A percentile compares a stretch with the other conserved stretches of the same genome.
Evolutionary conservation across 2,329 filamentous ascomycete species (phyloP).

Genomic region (Diaporthe sp.): DNA sequence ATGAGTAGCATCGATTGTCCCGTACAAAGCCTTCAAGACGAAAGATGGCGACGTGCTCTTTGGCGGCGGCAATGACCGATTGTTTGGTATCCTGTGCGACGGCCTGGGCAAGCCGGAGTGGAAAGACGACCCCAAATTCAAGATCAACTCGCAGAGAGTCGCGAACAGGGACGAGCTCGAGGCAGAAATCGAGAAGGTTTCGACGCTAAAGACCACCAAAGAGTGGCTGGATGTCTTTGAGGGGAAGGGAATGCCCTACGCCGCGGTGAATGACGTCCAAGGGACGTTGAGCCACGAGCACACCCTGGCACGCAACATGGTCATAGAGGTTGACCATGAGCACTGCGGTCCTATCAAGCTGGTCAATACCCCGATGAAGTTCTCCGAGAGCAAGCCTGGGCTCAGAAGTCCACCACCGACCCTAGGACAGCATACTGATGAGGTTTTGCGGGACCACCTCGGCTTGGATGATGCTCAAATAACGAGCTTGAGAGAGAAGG

Average conservation of each 20-base stretch:
- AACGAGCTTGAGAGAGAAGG: slow-evolving; percentile 71
- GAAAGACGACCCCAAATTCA: slow-evolving; percentile 71
- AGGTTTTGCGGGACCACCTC: slow-evolving; percentile 77
- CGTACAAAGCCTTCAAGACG: slow-evolving; percentile 88
- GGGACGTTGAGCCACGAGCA: slow-evolving; percentile 87
- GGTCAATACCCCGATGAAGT: slow-evolving; percentile 96
- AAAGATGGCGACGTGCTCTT: slow-evolving; percentile 79
- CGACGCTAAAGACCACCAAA: slow-evolving; percentile 81
- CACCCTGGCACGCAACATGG: slow-evolving; percentile 88
- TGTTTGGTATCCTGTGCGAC: slow-evolving; percentile 76
- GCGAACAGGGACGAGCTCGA: slow-evolving; percentile 84
- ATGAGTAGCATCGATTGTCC: slow-evolving; percentile 88
- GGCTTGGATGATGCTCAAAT: slow-evolving; percentile 74
- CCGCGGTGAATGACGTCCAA: slow-evolving; percentile 94
- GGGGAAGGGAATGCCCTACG: slow-evolving; percentile 91
- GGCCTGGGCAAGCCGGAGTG: slow-evolving; percentile 71
- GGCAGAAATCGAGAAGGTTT: slow-evolving; percentile 81
- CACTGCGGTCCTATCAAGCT: slow-evolving; percentile 88
- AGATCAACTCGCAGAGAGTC: slow-evolving; percentile 74
- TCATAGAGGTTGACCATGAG: slow-evolving; percentile 87
- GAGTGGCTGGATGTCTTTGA: slow-evolving; percentile 92
- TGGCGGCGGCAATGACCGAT: slow-evolving; percentile 79
- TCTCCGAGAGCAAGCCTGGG: slow-evolving; percentile 83
- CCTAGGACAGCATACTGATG: slow-evolving; percentile 88
- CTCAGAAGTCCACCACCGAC: slow-evolving; percentile 86